Percentiles rank a stretch among this genome's conserved stretches.
These are phyloP conservation scores for Penicillium occitanis DNA, from an alignment of 2,329 filamentous ascomycete genomes.

Conservation along the genomic window DNA sequence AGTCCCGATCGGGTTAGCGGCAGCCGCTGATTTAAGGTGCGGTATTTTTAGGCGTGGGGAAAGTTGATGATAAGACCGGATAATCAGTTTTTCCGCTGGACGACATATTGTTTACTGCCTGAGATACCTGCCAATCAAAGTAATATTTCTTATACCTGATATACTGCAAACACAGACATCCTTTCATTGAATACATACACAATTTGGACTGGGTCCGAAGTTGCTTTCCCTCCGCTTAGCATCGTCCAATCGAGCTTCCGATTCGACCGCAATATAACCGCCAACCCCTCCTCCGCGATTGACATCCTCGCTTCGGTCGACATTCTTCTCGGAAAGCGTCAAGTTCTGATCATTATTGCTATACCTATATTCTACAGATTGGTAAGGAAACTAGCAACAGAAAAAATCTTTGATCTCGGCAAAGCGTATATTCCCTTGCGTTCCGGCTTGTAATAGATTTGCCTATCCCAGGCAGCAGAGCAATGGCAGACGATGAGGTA, in stretches of 20 bases:
- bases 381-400: not conserved
- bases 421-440: not conserved
- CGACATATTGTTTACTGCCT: constrained; percentile 15
- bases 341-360: not conserved
- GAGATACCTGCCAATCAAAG: not conserved
- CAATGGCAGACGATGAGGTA: constrained; percentile 49
- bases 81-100: constrained; percentile 2
- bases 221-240: no score
- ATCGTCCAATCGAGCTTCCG: not conserved
- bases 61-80: constrained; percentile 13
- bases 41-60: constrained; percentile 15
- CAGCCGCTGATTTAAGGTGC: not conserved
- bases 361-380: not conserved
- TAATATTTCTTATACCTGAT: not conserved
- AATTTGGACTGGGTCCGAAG: not conserved
- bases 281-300: constrained; percentile 18
- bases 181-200: not conserved
- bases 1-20: not conserved
- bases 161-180: not conserved
- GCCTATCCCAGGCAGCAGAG: constrained; percentile 32
- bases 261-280: constrained; percentile 10
- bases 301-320: constrained; percentile 24
- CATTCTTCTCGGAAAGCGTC: not conserved
- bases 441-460: not conserved
- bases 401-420: not conserved